These are phyloP conservation scores for Malassezia slooffiae DNA, from an alignment of 1,284 basidiomycete species.

Conservation along the genomic window DNA sequence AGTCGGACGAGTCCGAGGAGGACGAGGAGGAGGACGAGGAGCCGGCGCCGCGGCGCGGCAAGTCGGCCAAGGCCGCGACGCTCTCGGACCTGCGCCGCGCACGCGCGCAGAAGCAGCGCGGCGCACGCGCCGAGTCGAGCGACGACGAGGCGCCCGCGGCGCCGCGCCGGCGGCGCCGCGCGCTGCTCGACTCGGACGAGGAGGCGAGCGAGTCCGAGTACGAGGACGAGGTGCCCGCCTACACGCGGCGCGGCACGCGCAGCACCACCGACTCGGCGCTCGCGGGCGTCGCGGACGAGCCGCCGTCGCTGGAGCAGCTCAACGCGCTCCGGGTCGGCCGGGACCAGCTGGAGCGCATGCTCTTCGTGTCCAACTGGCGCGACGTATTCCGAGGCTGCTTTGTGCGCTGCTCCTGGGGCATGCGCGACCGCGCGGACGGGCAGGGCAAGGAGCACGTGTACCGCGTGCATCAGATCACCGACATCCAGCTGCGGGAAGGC, in stretches of 20 bases:
- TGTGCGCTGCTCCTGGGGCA: slow-evolving; percentile 30
- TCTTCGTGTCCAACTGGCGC: slow-evolving; percentile 63
- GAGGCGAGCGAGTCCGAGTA: slow-evolving; percentile 19
- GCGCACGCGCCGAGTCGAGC: slow-evolving; percentile 6
- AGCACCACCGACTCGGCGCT: neutral
- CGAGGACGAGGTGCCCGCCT: slow-evolving; percentile 12
- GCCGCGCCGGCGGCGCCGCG: slow-evolving; percentile 7
- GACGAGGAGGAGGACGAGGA: slow-evolving; percentile 54
- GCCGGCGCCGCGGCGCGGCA: slow-evolving; percentile 49
- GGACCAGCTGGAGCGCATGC: slow-evolving; percentile 57
- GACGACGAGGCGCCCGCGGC: slow-evolving; percentile 16
- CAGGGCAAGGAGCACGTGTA: slow-evolving; percentile 59
- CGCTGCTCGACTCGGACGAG: slow-evolving; percentile 24
- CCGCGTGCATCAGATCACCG: slow-evolving; percentile 65
- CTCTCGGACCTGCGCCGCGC: slow-evolving; percentile 28
- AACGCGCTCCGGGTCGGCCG: slow-evolving; percentile 57
- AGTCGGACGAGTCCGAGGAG: slow-evolving; percentile 17
- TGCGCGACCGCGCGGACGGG: slow-evolving; percentile 49
- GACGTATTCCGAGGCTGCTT: slow-evolving; percentile 61
- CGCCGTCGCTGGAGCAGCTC: slow-evolving; percentile 54
- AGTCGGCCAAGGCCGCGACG: slow-evolving; percentile 27
- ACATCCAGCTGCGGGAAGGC: slow-evolving; percentile 52
- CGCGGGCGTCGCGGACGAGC: slow-evolving; percentile 49
- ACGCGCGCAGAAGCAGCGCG: slow-evolving; percentile 24
- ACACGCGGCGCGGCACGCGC: slow-evolving; percentile 1